Percentiles rank a stretch among this genome's conserved stretches.
phyloP scores from a whole-genome alignment of 306 rosid species.

The Quercus wislizeni region DNA sequence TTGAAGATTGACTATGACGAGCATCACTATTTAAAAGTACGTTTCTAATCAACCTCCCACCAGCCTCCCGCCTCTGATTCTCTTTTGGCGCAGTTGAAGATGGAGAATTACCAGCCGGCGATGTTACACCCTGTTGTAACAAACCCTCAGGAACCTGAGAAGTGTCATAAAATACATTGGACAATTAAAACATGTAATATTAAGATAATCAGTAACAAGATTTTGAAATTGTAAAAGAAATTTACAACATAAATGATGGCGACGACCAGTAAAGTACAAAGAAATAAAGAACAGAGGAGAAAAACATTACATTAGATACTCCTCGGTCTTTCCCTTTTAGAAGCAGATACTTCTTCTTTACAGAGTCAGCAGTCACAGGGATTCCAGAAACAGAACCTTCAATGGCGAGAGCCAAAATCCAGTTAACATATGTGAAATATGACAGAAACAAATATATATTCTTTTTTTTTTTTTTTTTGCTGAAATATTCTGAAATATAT shows the following conservation, averaged over 20 bases:
- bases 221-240: constrained; percentile 4
- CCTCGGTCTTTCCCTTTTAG: constrained; percentile 84
- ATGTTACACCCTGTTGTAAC: constrained; percentile 35
- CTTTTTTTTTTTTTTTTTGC: constrained; percentile 1
- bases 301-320: constrained; percentile 46
- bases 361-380: constrained; percentile 65
- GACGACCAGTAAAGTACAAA: neutral
- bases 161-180: constrained; percentile 15
- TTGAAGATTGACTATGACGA: constrained; percentile 54
- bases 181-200: neutral
- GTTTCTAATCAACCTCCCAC: constrained; percentile 79
- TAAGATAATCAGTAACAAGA: neutral
- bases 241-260: neutral
- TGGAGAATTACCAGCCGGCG: constrained; percentile 45
- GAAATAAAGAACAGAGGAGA: constrained; percentile 8
- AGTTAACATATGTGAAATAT: constrained; percentile 13
- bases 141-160: constrained; percentile 42
- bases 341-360: constrained; percentile 81
- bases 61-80: constrained; percentile 68
- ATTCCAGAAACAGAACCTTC: constrained; percentile 71
- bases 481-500: constrained; percentile 1
- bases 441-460: neutral
- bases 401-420: constrained; percentile 41
- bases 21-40: constrained; percentile 68
- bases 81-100: constrained; percentile 54